phyloP scores from a whole-genome alignment of 345 rosid genomes.

The Pugionium dolabratum region DNA sequence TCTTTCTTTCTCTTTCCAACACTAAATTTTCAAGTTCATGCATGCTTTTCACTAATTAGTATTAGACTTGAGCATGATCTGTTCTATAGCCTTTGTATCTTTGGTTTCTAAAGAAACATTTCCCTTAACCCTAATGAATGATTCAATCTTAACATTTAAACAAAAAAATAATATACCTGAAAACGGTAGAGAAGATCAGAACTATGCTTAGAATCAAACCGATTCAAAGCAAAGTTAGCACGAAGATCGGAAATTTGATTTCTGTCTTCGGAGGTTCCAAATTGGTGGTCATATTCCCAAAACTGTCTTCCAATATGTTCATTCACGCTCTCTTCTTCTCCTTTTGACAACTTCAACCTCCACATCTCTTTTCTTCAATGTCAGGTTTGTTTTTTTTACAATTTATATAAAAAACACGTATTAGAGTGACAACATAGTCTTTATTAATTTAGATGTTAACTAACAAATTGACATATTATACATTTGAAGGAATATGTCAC shows the following conservation, averaged over 20 bases:
- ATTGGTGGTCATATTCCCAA: slow-evolving; percentile 25
- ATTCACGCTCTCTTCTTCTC: slow-evolving; percentile 31
- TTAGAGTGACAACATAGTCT: too few relatives aligned
- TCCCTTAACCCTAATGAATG: too few relatives aligned
- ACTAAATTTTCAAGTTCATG: slow-evolving; percentile 9
- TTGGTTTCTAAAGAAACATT: too few relatives aligned
- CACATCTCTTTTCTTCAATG: slow-evolving; percentile 2
- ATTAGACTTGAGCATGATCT: too few relatives aligned
- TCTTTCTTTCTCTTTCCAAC: slow-evolving; percentile 27
- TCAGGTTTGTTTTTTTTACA: too few relatives aligned
- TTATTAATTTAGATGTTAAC: too few relatives aligned
- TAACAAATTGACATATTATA: too few relatives aligned
- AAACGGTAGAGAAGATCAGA: slow-evolving; percentile 29
- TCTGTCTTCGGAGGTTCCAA: slow-evolving; percentile 21
- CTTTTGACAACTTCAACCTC: slow-evolving; percentile 28
- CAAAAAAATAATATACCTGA: not conserved
- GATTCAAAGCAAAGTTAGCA: slow-evolving; percentile 20
- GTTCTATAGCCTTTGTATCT: too few relatives aligned
- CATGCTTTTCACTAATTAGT: too few relatives aligned
- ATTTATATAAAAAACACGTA: too few relatives aligned
- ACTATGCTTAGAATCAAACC: slow-evolving; percentile 15
- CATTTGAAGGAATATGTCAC: too few relatives aligned
- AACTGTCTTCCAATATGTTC: slow-evolving; percentile 35
- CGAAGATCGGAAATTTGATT: slow-evolving; percentile 15
- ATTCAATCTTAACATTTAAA: too few relatives aligned